Evolutionary conservation across 805 yeast species (phyloP), one percentile per base, ranked within the genome.

Genomic region (Ogataea pilisensis): DNA sequence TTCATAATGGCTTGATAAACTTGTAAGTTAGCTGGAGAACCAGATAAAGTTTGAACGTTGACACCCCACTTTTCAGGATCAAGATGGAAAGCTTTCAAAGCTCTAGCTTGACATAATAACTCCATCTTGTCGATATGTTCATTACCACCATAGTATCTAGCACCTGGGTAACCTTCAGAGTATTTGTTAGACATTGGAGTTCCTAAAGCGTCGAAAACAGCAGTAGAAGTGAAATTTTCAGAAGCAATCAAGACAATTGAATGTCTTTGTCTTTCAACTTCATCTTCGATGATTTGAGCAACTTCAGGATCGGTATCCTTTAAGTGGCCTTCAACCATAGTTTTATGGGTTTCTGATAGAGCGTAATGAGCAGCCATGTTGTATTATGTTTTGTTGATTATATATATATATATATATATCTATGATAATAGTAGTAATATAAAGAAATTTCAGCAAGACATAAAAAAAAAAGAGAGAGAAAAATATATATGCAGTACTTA

Each of bases 151-250:
- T 91, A 91, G 73, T 91, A 91, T 65, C 99, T 81, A 49, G 89
- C 95, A 52, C 96, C 96, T 31, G 99, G 99, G 69, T 91, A 91
- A 50, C 98, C 98, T 69, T 91, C 99, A 9, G 97, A 89, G 70
- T 91, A 91, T 72, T 91, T 91, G 78, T 91, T 91, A 66, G 86
- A 90, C 96, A 91, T 88, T 63, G 87, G 95, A 21, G 96, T 85
- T 50, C 98, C 98, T 58, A 91, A 75, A 37, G 88, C 79, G 63
- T 91, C 96, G 79, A 91, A 85, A 25, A 91, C 99, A 19, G 96
- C 83, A 53, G 83, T 85, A 37, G 97, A 85, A 42, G 99, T 91
- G 75, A 90, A 91, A 69, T 91, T 91, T 65, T 91, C 99, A 33
- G 95, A 85, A 17, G 99, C 95, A 64, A 91, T 91, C 65, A 91